phyloP scores from a whole-genome alignment of 2,329 filamentous ascomycete genomes.

The Gnomoniopsis smithogilvyi region DNA sequence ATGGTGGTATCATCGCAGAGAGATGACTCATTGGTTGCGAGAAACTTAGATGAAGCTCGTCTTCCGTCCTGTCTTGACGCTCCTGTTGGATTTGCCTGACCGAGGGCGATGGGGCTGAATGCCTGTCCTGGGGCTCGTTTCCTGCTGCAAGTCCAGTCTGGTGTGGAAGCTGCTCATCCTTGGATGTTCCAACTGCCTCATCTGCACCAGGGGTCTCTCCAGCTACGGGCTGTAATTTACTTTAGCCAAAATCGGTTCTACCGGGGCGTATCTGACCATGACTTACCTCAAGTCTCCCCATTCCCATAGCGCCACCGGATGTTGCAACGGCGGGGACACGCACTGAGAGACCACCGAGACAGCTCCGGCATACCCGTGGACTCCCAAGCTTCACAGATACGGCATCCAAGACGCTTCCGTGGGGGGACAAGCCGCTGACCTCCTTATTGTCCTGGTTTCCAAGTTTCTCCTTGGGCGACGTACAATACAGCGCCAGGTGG shows the following conservation, averaged over 20 bases:
- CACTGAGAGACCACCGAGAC: background rate
- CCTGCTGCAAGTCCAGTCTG: too few species aligned
- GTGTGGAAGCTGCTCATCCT: too few species aligned
- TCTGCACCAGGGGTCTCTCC: too few species aligned
- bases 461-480: background rate
- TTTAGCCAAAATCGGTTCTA: too few species aligned
- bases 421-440: background rate
- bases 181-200: too few species aligned
- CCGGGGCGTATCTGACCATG: background rate
- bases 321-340: background rate
- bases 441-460: background rate
- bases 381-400: background rate
- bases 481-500: conserved; percentile 10
- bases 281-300: background rate
- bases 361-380: background rate
- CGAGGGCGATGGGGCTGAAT: too few species aligned
- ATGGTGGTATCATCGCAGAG: background rate
- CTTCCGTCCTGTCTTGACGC: background rate
- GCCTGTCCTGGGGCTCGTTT: too few species aligned
- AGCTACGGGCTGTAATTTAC: too few species aligned
- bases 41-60: background rate
- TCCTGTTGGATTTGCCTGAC: background rate
- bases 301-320: background rate
- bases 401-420: background rate
- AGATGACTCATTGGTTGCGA: background rate